Evolutionary conservation across 768 basidiomycete genomes (phyloP).

Genomic region (Leccinum disarticulatum): DNA sequence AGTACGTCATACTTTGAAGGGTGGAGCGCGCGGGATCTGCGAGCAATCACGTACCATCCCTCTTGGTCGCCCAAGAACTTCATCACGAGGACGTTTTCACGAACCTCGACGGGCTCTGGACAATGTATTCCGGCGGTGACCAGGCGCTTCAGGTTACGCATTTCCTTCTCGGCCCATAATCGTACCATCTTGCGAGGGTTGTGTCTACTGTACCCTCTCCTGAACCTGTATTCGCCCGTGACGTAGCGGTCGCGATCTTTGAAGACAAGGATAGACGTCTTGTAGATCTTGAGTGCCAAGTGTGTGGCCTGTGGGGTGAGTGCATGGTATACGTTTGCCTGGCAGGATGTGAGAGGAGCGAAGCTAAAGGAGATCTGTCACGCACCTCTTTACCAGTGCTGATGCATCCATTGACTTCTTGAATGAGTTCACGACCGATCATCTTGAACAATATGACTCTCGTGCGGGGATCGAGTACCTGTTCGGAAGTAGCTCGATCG

Average conservation of each 20-base stretch:
- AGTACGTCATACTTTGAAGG: conserved; percentile 2
- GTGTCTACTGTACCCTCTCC: conserved; percentile 80
- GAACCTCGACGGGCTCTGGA: conserved; percentile 88
- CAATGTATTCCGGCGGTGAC: conserved; percentile 80
- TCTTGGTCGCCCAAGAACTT: conserved; percentile 79
- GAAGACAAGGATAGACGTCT: conserved; percentile 96
- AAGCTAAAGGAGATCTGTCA: background rate
- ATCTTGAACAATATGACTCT: conserved; percentile 93
- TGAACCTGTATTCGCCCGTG: conserved; percentile 93
- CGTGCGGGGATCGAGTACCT: conserved; percentile 96
- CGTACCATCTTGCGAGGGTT: conserved; percentile 99
- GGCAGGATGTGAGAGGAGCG: conserved; percentile 10
- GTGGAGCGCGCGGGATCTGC: background rate
- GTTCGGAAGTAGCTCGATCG: conserved; percentile 95
- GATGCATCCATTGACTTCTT: conserved; percentile 93
- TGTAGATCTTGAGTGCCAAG: conserved; percentile 95
- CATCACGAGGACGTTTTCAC: conserved; percentile 98
- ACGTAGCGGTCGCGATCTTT: conserved; percentile 98
- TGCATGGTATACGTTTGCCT: conserved; percentile 99
- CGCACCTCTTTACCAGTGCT: conserved; percentile 96
- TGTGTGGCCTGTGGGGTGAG: conserved; percentile 53
- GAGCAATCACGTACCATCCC: conserved; percentile 62
- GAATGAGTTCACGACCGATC: conserved; percentile 85
- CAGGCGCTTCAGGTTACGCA: conserved; percentile 90
- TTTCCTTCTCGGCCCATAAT: conserved; percentile 98